phyloP scores from a whole-genome alignment of 345 rosid genomes.

The Brassica incana region DNA sequence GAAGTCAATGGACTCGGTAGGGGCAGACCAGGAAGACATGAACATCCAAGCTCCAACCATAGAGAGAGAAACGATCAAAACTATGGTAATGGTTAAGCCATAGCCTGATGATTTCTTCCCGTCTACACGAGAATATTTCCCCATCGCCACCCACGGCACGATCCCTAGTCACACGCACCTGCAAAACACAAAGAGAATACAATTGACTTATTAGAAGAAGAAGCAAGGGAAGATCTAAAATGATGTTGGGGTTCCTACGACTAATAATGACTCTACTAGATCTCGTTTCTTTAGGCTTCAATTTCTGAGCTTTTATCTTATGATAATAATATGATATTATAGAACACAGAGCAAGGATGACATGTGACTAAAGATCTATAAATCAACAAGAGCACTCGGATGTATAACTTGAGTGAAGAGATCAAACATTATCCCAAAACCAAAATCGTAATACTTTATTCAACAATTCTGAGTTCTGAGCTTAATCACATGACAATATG shows the following conservation, averaged over 20 bases:
- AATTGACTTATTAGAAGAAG: neutral
- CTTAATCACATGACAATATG: neutral
- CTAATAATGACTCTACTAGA: neutral
- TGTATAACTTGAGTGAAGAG: neutral
- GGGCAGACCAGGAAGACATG: conserved; percentile 68
- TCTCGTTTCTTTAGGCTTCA: neutral
- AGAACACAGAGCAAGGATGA: neutral
- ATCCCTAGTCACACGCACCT: conserved; percentile 36
- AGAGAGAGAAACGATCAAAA: conserved; percentile 61
- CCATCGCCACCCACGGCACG: conserved; percentile 51
- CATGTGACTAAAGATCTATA: conserved; percentile 10
- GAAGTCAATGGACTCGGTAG: conserved; percentile 42
- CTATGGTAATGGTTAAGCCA: conserved; percentile 62
- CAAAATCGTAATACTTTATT: too few relatives aligned
- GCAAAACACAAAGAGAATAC: conserved; percentile 20
- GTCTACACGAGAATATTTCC: conserved; percentile 63
- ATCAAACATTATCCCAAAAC: neutral
- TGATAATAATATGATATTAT: neutral
- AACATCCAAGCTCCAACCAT: conserved; percentile 87
- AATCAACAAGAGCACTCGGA: neutral
- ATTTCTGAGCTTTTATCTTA: neutral
- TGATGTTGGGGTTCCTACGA: neutral
- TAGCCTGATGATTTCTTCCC: conserved; percentile 60
- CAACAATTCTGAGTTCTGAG: neutral
- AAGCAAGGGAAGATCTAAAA: conserved; percentile 1